These are phyloP conservation scores for Dendrocalamus sinicus DNA, from an alignment of 176 grass and related monocot genomes.

Conservation along the genomic window DNA sequence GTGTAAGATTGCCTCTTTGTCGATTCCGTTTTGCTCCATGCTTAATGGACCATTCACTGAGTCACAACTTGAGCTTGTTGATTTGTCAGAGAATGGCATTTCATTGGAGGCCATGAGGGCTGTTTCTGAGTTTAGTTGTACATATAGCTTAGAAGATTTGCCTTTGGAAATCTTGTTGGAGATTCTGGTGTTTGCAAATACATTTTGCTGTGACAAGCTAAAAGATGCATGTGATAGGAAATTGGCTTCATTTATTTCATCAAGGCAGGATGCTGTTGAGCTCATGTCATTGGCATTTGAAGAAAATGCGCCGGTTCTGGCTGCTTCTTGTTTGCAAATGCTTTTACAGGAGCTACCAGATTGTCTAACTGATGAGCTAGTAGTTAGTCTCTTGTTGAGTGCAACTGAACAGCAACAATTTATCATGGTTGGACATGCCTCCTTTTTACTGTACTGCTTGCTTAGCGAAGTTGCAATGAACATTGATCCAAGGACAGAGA, in stretches of 20 bases:
- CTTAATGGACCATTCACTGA: slow-evolving; percentile 93
- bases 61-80: slow-evolving; percentile 81
- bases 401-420: slow-evolving; percentile 59
- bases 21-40: slow-evolving; percentile 84
- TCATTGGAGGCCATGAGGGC: slow-evolving; percentile 72
- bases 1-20: slow-evolving; percentile 77
- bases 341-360: slow-evolving; percentile 76
- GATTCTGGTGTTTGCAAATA: slow-evolving; percentile 80
- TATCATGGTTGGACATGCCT: slow-evolving; percentile 64
- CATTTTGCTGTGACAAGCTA: slow-evolving; percentile 87
- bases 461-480: slow-evolving; percentile 82
- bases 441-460: slow-evolving; percentile 84
- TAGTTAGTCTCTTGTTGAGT: slow-evolving; percentile 72
- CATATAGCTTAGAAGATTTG: slow-evolving; percentile 58
- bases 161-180: slow-evolving; percentile 77
- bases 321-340: slow-evolving; percentile 76
- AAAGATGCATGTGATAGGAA: slow-evolving; percentile 88
- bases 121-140: slow-evolving; percentile 69
- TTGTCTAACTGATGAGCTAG: slow-evolving; percentile 73
- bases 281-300: slow-evolving; percentile 76
- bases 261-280: slow-evolving; percentile 81
- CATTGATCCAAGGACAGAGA: slow-evolving; percentile 67
- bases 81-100: slow-evolving; percentile 87
- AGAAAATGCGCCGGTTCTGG: slow-evolving; percentile 79
- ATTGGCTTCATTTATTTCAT: slow-evolving; percentile 72